Evolutionary conservation across 225 moss, liverwort and hornwort species (phyloP).

Genomic region (Bryum argenteum): DNA sequence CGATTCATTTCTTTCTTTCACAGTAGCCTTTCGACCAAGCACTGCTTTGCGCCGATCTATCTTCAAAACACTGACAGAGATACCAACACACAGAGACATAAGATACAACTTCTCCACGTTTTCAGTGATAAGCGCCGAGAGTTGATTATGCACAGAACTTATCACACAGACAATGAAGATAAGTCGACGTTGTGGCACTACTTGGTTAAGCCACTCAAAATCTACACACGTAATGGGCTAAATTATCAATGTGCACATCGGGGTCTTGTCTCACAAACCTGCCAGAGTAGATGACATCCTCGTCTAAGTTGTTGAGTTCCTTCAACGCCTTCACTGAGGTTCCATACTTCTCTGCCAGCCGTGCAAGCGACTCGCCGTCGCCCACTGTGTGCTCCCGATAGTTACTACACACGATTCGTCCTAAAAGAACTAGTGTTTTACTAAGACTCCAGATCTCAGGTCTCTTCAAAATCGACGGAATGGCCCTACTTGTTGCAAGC

Average conservation of each 20-base stretch:
- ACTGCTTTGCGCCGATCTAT: constrained; percentile 66
- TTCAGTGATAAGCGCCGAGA: not conserved
- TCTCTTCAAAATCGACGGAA: constrained; percentile 37
- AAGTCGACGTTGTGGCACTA: too few relatives aligned
- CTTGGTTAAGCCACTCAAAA: too few relatives aligned
- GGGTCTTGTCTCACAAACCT: constrained; percentile 53
- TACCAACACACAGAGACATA: constrained; percentile 5
- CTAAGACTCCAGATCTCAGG: constrained; percentile 59
- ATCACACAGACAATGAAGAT: too few relatives aligned
- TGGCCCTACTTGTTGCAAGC: constrained; percentile 35
- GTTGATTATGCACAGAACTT: too few relatives aligned
- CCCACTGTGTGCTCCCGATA: constrained; percentile 68
- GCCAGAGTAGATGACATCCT: constrained; percentile 73
- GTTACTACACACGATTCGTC: constrained; percentile 51
- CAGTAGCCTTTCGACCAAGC: constrained; percentile 75
- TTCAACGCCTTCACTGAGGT: constrained; percentile 72
- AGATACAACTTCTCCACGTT: not conserved
- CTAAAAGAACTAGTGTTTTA: constrained; percentile 56
- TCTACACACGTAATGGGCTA: too few relatives aligned
- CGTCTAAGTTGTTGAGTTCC: constrained; percentile 68
- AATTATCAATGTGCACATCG: constrained; percentile 4
- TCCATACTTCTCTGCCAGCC: constrained; percentile 81
- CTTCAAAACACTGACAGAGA: constrained; percentile 66
- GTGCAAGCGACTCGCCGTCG: constrained; percentile 80
- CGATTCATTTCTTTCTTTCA: constrained; percentile 63